These are phyloP conservation scores for Ilex aquifolium DNA, from an alignment of 257 asterid species.

Conservation along the genomic window DNA sequence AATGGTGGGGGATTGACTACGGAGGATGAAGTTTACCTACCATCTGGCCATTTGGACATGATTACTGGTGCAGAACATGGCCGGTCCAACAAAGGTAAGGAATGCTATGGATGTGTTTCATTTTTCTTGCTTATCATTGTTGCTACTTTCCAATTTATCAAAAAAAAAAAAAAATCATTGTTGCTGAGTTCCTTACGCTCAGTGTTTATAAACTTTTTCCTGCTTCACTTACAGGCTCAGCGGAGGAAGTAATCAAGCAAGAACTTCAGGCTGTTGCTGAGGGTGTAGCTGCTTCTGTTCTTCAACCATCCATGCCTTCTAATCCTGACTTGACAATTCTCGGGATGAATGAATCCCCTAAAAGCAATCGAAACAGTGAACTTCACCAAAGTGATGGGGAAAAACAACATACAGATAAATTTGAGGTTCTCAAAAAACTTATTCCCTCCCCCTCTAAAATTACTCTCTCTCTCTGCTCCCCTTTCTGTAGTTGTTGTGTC, in stretches of 20 bases:
- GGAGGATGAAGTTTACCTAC: slow-evolving; percentile 37
- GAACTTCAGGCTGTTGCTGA: slow-evolving; percentile 96
- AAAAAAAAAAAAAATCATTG: not conserved
- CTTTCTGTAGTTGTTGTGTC: not conserved
- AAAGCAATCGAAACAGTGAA: slow-evolving; percentile 36
- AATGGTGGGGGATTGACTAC: slow-evolving; percentile 26
- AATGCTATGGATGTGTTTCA: not conserved
- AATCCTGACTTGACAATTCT: slow-evolving; percentile 39
- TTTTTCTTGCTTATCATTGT: slow-evolving; percentile 4
- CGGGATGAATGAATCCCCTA: slow-evolving; percentile 35
- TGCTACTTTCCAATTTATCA: not conserved
- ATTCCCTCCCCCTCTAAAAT: not conserved
- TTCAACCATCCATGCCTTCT: slow-evolving; percentile 49
- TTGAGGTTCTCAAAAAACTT: slow-evolving; percentile 48
- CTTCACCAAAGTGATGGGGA: slow-evolving; percentile 38
- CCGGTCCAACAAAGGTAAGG: slow-evolving; percentile 49
- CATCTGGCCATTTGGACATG: slow-evolving; percentile 35
- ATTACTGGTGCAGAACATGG: slow-evolving; percentile 36
- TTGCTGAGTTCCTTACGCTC: not conserved
- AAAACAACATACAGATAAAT: slow-evolving; percentile 36
- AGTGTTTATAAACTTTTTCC: slow-evolving; percentile 14
- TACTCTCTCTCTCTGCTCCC: slow-evolving; percentile 1
- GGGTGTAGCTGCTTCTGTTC: slow-evolving; percentile 92
- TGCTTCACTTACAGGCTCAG: slow-evolving; percentile 38
- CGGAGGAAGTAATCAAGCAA: slow-evolving; percentile 81